Conservation (phyloP, 164 flowering plant species). For the Paratinospora sagittata region DNA sequence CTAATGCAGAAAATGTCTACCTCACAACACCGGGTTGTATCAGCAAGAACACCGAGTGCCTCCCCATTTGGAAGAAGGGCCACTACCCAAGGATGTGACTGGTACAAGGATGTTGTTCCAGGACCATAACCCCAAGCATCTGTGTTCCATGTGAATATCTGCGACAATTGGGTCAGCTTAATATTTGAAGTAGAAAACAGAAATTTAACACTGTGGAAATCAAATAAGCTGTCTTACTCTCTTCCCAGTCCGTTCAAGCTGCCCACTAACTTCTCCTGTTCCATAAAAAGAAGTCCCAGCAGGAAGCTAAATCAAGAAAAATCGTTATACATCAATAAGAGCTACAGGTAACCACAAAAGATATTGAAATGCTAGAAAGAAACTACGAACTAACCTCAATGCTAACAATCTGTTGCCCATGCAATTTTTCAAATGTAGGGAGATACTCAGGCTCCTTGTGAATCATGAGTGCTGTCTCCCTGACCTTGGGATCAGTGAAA, state of each 20-base stretch:
- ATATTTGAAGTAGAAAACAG: neutral
- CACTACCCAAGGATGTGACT: conserved; percentile 96
- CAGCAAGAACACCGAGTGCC: conserved; percentile 86
- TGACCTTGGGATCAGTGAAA: conserved; percentile 43
- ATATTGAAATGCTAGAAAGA: neutral
- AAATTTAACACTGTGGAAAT: neutral
- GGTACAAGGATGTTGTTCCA: conserved; percentile 83
- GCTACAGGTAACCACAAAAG: neutral
- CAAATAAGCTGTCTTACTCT: conserved; percentile 41
- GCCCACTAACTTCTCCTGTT: conserved; percentile 91
- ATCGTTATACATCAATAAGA: conserved; percentile 6
- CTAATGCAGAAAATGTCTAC: conserved; percentile 27
- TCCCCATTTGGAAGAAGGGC: conserved; percentile 85
- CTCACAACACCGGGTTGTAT: conserved; percentile 85
- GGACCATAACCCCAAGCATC: conserved; percentile 87
- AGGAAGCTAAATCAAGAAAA: conserved; percentile 53
- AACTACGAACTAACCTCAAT: conserved; percentile 47
- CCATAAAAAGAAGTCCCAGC: conserved; percentile 79
- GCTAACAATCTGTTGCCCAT: conserved; percentile 58
- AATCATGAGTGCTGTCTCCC: conserved; percentile 51
- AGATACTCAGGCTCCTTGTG: conserved; percentile 42
- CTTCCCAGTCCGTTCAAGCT: conserved; percentile 86
- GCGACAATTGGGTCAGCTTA: conserved; percentile 10
- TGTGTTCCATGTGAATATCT: conserved; percentile 91
- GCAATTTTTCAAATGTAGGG: conserved; percentile 53